Conservation (phyloP, 1,284 basidiomycete genomes). For the Hemileia vastatrix region DNA sequence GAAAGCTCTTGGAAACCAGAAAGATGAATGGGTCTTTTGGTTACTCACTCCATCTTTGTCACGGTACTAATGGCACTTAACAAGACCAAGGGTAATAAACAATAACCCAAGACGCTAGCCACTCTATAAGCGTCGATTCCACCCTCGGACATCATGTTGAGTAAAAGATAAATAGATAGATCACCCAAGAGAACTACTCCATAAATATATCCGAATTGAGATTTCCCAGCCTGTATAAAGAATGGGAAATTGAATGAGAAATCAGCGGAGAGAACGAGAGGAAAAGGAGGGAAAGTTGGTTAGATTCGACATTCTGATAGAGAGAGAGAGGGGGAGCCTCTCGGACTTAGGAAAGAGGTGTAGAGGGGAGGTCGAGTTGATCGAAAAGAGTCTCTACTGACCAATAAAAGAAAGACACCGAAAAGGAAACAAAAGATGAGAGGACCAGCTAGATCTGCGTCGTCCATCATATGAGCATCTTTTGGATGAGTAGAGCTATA, state of each 20-base stretch:
- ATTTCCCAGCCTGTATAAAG: slow-evolving; percentile 35
- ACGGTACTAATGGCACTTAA: slow-evolving; percentile 37
- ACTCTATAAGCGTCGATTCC: slow-evolving; percentile 43
- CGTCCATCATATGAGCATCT: slow-evolving; percentile 45
- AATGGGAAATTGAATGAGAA: not conserved
- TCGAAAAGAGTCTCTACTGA: too few species aligned
- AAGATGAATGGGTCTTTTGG: not conserved
- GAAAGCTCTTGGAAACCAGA: too few species aligned
- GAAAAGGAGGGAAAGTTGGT: too few species aligned
- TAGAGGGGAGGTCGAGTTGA: not conserved
- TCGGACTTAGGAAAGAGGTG: not conserved
- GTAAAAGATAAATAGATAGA: slow-evolving; percentile 39
- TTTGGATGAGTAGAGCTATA: slow-evolving; percentile 38
- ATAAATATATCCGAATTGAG: slow-evolving; percentile 44
- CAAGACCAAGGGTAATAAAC: slow-evolving; percentile 38
- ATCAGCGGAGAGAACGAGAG: not conserved
- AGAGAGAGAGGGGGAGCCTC: too few species aligned
- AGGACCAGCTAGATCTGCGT: slow-evolving; percentile 41
- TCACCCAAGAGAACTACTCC: slow-evolving; percentile 42
- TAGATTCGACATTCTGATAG: not conserved
- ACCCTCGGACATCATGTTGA: slow-evolving; percentile 42
- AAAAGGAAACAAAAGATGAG: slow-evolving; percentile 43
- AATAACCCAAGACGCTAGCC: slow-evolving; percentile 41
- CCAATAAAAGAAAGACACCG: slow-evolving; percentile 37
- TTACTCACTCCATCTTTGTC: slow-evolving; percentile 35